A percentile compares a stretch with the other conserved stretches of the same genome.
phyloP scores from a whole-genome alignment of 2,329 filamentous ascomycete genomes.

The Neurospora sp. region DNA sequence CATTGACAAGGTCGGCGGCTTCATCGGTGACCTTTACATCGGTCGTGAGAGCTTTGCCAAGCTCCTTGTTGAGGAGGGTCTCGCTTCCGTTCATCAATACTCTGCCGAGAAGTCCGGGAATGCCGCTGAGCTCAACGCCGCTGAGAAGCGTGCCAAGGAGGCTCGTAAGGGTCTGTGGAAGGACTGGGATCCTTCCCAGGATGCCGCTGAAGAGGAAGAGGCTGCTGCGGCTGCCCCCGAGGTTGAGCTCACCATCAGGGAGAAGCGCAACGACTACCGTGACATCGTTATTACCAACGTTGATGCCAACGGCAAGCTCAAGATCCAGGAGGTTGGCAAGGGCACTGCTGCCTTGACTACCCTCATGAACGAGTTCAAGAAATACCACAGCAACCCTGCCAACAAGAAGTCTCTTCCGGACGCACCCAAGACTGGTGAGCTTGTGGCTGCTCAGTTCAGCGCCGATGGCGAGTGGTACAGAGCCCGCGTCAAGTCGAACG shows the following conservation, averaged over 20 bases:
- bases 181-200: slow-evolving; percentile 85
- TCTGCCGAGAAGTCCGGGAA: slow-evolving; percentile 94
- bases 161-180: slow-evolving; percentile 82
- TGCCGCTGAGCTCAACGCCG: slow-evolving; percentile 73
- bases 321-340: slow-evolving; percentile 82
- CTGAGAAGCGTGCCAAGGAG: slow-evolving; percentile 84
- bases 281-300: slow-evolving; percentile 90
- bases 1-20: slow-evolving; percentile 92
- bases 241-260: slow-evolving; percentile 42
- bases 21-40: slow-evolving; percentile 89
- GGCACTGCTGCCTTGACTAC: slow-evolving; percentile 78
- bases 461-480: slow-evolving; percentile 92
- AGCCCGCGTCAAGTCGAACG: slow-evolving; percentile 80
- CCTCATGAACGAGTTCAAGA: slow-evolving; percentile 83
- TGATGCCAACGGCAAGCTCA: slow-evolving; percentile 70
- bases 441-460: slow-evolving; percentile 83
- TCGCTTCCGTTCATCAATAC: slow-evolving; percentile 86
- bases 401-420: slow-evolving; percentile 65
- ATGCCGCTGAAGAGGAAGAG: slow-evolving; percentile 52
- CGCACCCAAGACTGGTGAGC: slow-evolving; percentile 82
- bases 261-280: slow-evolving; percentile 74
- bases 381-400: slow-evolving; percentile 76
- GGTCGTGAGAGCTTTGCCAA: slow-evolving; percentile 96
- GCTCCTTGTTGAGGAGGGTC: slow-evolving; percentile 82
- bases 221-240: slow-evolving; percentile 37